Percentiles rank a stretch among this genome's conserved stretches.
These are phyloP conservation scores for Cercospora berteroae DNA, from an alignment of 2,329 filamentous ascomycete genomes.

Conservation along the genomic window DNA sequence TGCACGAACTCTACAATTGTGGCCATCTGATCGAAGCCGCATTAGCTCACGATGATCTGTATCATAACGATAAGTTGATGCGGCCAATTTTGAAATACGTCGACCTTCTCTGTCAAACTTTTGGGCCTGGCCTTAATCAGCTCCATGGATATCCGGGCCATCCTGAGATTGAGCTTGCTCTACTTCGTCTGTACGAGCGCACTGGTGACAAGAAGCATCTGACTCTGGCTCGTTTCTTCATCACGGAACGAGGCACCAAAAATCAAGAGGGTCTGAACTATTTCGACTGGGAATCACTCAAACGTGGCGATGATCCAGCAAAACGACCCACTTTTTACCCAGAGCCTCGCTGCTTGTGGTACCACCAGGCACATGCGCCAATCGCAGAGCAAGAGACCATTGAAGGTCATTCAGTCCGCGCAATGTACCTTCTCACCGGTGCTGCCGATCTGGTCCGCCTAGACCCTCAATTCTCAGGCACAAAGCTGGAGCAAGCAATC, in stretches of 20 bases:
- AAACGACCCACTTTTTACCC: conserved; percentile 51
- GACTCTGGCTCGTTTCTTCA: conserved; percentile 56
- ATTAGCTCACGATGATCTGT: conserved; percentile 55
- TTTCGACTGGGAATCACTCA: conserved; percentile 55
- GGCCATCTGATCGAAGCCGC: conserved; percentile 63
- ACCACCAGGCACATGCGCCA: conserved; percentile 57
- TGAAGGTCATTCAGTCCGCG: conserved; percentile 60
- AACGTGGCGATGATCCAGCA: conserved; percentile 52
- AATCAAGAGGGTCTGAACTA: conserved; percentile 53
- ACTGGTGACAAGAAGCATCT: conserved; percentile 43
- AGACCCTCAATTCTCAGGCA: conserved; percentile 31
- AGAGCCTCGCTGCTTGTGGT: conserved; percentile 45
- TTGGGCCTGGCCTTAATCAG: conserved; percentile 53
- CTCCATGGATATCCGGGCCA: conserved; percentile 61
- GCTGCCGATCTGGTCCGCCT: conserved; percentile 55
- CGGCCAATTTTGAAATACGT: conserved; percentile 57
- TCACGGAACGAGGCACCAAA: conserved; percentile 57
- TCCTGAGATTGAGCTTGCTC: conserved; percentile 54
- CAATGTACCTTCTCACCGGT: conserved; percentile 60
- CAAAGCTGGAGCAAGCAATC: conserved; percentile 43
- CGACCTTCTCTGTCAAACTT: conserved; percentile 50
- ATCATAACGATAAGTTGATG: conserved; percentile 53
- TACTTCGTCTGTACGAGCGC: conserved; percentile 47
- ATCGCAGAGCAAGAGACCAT: conserved; percentile 55
- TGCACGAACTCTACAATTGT: conserved; percentile 63